Evolutionary conservation across 129 eudicot species (phyloP).

Genomic region (Helianthus annuus): DNA sequence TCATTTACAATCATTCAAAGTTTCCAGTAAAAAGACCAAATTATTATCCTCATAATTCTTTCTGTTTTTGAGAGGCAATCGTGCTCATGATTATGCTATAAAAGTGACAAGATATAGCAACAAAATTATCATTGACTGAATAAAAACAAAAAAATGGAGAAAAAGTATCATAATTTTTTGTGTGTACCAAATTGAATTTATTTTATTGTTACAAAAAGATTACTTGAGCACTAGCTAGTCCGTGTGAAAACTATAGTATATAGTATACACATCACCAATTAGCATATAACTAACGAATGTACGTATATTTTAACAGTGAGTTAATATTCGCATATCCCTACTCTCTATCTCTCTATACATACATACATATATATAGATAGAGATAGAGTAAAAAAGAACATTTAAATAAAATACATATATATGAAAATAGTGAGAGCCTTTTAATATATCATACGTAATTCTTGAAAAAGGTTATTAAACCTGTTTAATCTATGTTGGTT

Average conservation of each 20-base stretch:
- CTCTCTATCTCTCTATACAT: no score
- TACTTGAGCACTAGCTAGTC: background rate
- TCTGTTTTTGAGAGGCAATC: constrained; percentile 38
- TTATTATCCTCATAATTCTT: constrained; percentile 32
- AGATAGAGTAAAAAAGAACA: no score
- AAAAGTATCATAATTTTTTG: constrained; percentile 20
- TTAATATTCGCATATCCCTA: no score
- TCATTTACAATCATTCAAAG: constrained; percentile 34
- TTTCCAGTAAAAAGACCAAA: constrained; percentile 33
- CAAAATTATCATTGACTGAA: constrained; percentile 34
- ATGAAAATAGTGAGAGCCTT: background rate
- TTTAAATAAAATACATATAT: no score
- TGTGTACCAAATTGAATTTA: background rate
- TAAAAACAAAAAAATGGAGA: constrained; percentile 22
- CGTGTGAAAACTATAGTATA: background rate
- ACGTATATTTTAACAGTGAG: background rate
- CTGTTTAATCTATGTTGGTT: background rate
- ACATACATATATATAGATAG: no score
- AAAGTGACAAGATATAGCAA: constrained; percentile 35
- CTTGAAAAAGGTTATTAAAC: background rate
- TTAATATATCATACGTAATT: background rate
- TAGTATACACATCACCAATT: background rate
- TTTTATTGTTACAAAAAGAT: background rate
- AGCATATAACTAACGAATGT: background rate
- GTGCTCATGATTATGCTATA: constrained; percentile 40